Base-by-base conservation (phyloP, 192 early-diverging fungal species). In the Coemansia sp. region DNA sequence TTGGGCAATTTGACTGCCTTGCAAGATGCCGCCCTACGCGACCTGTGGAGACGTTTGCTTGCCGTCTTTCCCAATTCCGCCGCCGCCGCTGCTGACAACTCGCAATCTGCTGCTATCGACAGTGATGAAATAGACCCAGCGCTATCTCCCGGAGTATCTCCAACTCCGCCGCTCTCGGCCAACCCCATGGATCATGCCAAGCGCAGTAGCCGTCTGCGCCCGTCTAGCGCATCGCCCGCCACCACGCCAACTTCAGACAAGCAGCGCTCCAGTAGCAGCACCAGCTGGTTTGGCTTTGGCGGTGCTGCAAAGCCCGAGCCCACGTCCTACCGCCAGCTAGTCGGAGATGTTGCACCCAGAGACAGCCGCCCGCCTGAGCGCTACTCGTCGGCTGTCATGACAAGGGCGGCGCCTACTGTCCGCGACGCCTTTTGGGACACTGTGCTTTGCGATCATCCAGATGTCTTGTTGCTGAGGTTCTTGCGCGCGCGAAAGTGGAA, bases 401-500 rank as follows among this genome's bases (percentile, higher is more conserved):
- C 24, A 5, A 13, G 34, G 4, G 56, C 75, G 22, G 50, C 50
- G 11, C 59, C 38, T 9, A 82, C 81, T 13, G 82, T 90, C 19
- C 83, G 86, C 12, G 76, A 75, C 0, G 84, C 87, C 10, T 91
- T 91, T 65, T 91, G 90, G 87, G 71, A 69, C 20, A 82, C 86
- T 29, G 79, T 88, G 44, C 82, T 78, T 63, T 80, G 72, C 51
- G 90, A 92, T 67, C 86, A 91, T 55, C 90, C 89, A 11, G 94
- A 95, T 75, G 70, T 87, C 0, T 69, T 93, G n/a, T 36, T 92
- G 45, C 84, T 94, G 39, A 86, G 94, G 17, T 95, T 93, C 75
- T 75, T 95, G 55, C 86, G 94, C 32, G 95, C 94, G 19, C 86
- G 95, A 58, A 96, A 96, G 66, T 97, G 94, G 93, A 86, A 94